These are phyloP conservation scores for Flaveria floridana DNA, from an alignment of 140 eudicot genomes.

Conservation along the genomic window DNA sequence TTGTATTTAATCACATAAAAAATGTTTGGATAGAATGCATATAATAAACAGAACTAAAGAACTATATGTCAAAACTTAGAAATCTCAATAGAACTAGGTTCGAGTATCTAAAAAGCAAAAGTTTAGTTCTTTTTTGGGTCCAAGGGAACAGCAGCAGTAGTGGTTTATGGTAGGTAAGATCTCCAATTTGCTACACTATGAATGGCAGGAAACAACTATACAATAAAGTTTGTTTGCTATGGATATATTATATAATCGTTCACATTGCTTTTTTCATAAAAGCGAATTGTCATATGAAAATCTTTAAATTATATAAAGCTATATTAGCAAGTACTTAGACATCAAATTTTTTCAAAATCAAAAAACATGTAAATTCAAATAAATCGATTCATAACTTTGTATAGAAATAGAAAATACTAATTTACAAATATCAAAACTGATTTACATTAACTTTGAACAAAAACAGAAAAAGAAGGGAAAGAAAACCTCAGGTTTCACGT, in stretches of 20 bases:
- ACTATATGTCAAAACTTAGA: slow-evolving; percentile 17
- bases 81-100: not conserved
- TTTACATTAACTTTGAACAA: slow-evolving; percentile 2
- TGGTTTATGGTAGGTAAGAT: slow-evolving; percentile 18
- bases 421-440: not conserved
- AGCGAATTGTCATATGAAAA: not conserved
- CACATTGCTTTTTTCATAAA: slow-evolving; percentile 18
- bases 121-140: slow-evolving; percentile 4
- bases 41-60: slow-evolving; percentile 10
- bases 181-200: slow-evolving; percentile 12
- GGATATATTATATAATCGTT: not conserved
- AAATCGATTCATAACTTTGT: not conserved
- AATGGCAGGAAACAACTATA: slow-evolving; percentile 1
- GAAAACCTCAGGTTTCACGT: not conserved
- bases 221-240: not conserved
- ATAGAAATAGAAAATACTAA: not conserved
- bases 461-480: not conserved
- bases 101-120: slow-evolving; percentile 12
- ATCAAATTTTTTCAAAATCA: slow-evolving; percentile 16
- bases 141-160: slow-evolving; percentile 15
- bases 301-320: not conserved
- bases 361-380: slow-evolving; percentile 10
- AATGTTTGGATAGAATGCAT: not conserved
- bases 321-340: not conserved
- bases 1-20: not conserved